These are phyloP conservation scores for Phytophthora macrochlamydospora DNA, from an alignment of 352 stramenopile species.

Conservation along the genomic window DNA sequence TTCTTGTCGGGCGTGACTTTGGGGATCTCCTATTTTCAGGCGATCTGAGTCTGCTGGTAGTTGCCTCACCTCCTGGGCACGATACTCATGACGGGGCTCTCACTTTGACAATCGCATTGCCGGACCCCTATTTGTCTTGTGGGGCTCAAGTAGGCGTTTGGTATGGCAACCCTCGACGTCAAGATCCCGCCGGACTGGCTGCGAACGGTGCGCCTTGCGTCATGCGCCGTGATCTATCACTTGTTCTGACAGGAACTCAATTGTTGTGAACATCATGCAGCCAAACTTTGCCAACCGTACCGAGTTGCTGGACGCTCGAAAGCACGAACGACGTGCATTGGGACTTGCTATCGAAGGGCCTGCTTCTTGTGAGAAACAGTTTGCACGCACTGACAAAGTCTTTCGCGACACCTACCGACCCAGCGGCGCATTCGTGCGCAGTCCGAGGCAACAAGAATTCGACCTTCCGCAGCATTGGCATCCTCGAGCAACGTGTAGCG, in stretches of 20 bases:
- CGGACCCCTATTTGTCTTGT: background rate
- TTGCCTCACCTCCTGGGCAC: no score
- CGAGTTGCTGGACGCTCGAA: conserved; percentile 51
- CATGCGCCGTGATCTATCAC: background rate
- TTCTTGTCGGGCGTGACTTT: background rate
- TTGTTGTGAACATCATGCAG: conserved; percentile 27
- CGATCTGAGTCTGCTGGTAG: background rate
- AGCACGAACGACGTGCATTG: conserved; percentile 45
- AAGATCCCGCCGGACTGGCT: conserved; percentile 68
- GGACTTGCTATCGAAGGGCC: conserved; percentile 30
- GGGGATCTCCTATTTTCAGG: background rate
- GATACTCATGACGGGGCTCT: no score
- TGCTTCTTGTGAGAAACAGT: conserved; percentile 43
- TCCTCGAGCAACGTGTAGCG: conserved; percentile 38
- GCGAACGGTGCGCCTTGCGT: conserved; percentile 12
- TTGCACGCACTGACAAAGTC: conserved; percentile 49
- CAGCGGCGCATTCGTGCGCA: conserved; percentile 51
- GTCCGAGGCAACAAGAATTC: conserved; percentile 25
- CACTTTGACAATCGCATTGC: conserved; percentile 14
- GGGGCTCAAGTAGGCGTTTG: background rate
- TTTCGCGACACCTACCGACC: conserved; percentile 55
- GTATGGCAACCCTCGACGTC: conserved; percentile 37
- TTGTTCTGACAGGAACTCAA: background rate
- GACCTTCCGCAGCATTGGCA: conserved; percentile 40
- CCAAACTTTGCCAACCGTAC: conserved; percentile 48